Conservation (phyloP, 1,284 basidiomycete species). For the Ceratobasidium sp. region DNA sequence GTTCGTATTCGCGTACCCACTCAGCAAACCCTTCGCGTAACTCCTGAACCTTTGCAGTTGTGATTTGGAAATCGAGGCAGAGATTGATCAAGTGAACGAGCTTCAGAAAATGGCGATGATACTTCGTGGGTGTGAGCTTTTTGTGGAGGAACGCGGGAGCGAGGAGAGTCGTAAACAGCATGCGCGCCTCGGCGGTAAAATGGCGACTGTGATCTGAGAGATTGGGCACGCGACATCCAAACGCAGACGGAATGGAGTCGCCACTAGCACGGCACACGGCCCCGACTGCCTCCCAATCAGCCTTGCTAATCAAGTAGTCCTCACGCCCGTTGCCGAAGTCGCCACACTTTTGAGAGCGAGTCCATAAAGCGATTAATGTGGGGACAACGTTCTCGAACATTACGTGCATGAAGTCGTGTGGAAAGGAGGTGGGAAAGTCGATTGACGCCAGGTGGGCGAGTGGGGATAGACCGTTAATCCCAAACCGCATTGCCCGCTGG, state of each 20-base stretch:
- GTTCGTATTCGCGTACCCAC: slow-evolving; percentile 64
- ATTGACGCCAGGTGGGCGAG: slow-evolving; percentile 29
- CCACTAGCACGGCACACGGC: slow-evolving; percentile 55
- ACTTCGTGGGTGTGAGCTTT: slow-evolving; percentile 55
- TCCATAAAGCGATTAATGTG: slow-evolving; percentile 46
- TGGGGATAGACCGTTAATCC: slow-evolving; percentile 43
- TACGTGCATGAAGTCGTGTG: slow-evolving; percentile 50
- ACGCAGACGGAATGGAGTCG: slow-evolving; percentile 59
- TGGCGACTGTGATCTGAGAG: slow-evolving; percentile 55
- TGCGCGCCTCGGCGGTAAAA: slow-evolving; percentile 57
- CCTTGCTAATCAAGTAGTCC: slow-evolving; percentile 13
- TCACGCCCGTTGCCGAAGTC: slow-evolving; percentile 1
- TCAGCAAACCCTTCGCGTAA: slow-evolving; percentile 57
- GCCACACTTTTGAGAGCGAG: neutral
- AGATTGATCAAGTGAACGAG: slow-evolving; percentile 59
- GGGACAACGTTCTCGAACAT: slow-evolving; percentile 47
- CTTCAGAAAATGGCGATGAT: slow-evolving; percentile 62
- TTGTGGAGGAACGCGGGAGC: slow-evolving; percentile 59
- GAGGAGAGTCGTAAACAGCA: slow-evolving; percentile 61
- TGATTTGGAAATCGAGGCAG: slow-evolving; percentile 62
- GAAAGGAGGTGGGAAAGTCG: slow-evolving; percentile 45
- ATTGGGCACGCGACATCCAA: slow-evolving; percentile 60
- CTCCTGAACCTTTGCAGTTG: slow-evolving; percentile 54
- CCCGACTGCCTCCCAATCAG: slow-evolving; percentile 62
- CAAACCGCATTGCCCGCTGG: neutral